phyloP scores from a whole-genome alignment of 176 grass and related monocot species.

The Otatea glauca region DNA sequence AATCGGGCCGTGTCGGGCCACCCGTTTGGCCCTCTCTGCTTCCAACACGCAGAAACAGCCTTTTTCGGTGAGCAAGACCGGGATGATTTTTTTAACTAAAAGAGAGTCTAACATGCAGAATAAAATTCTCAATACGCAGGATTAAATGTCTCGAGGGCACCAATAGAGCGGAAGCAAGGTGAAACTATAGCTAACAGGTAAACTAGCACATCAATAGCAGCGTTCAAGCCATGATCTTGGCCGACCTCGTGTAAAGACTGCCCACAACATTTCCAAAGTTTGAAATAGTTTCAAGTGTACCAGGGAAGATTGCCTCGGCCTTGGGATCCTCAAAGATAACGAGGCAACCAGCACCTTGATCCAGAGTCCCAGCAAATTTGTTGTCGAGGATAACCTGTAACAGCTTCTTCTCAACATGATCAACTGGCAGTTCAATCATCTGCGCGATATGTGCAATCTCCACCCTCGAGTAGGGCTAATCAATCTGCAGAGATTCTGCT shows the following conservation, averaged over 20 bases:
- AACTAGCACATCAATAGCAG: not conserved
- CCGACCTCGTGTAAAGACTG: constrained; percentile 80
- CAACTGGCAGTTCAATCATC: constrained; percentile 73
- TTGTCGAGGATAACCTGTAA: constrained; percentile 91
- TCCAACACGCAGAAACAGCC: no score
- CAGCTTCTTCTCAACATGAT: constrained; percentile 82
- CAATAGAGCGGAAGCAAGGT: constrained; percentile 20
- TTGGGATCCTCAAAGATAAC: constrained; percentile 83
- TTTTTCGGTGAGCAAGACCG: no score
- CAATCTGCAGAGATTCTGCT: constrained; percentile 81
- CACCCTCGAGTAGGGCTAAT: constrained; percentile 77
- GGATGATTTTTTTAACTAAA: no score
- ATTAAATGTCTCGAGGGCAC: not conserved
- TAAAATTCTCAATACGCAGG: not conserved
- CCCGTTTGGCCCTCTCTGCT: no score
- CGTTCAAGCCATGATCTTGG: constrained; percentile 76
- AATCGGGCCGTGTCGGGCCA: no score
- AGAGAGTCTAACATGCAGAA: no score
- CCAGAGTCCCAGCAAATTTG: constrained; percentile 79
- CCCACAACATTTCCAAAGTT: constrained; percentile 84
- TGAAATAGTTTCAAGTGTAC: constrained; percentile 70
- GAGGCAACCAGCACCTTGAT: constrained; percentile 84
- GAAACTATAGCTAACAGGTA: not conserved
- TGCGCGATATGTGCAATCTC: constrained; percentile 75
- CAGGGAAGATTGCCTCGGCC: constrained; percentile 76